A percentile compares a stretch with the other conserved stretches of the same genome.
Evolutionary conservation across 441 rosid genomes (phyloP).

Genomic region (Raphanus hybrid): DNA sequence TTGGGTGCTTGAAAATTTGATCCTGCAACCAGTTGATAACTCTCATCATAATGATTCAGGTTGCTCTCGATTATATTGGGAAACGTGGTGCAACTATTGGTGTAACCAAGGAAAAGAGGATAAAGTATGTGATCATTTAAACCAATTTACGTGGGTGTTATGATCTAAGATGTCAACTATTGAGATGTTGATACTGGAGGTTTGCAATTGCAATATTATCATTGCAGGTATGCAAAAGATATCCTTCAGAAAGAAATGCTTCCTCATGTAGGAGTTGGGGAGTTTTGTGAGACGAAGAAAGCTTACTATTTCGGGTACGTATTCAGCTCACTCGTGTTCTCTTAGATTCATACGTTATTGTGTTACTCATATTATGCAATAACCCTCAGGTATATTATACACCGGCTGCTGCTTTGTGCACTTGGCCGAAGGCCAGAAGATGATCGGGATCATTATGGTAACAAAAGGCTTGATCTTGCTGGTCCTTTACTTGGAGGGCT

Average conservation of each 20-base stretch:
- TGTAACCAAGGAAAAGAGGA: conserved; percentile 90
- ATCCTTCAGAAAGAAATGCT: conserved; percentile 99
- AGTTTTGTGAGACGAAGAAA: conserved; percentile 94
- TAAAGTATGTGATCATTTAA: conserved; percentile 66
- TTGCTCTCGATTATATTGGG: conserved; percentile 95
- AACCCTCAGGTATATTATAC: conserved; percentile 80
- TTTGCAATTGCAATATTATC: conserved; percentile 43
- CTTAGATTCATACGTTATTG: conserved; percentile 18
- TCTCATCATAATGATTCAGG: conserved; percentile 52
- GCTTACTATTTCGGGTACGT: conserved; percentile 97
- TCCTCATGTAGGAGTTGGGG: conserved; percentile 96
- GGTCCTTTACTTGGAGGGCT: conserved; percentile 99
- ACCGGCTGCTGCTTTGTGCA: conserved; percentile 93
- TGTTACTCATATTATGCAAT: conserved; percentile 23
- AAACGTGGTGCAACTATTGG: conserved; percentile 97
- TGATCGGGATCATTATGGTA: conserved; percentile 98
- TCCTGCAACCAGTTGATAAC: conserved; percentile 20
- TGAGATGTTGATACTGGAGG: conserved; percentile 39
- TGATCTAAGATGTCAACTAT: conserved; percentile 28
- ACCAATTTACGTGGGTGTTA: conserved; percentile 36
- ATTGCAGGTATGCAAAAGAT: conserved; percentile 88
- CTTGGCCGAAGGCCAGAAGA: conserved; percentile 96
- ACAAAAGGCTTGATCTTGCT: conserved; percentile 99
- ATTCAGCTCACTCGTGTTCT: conserved; percentile 16
- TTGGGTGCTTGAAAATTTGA: neutral